Conservation (phyloP, 1,139 yeast genomes). For the Pichia sp. region DNA sequence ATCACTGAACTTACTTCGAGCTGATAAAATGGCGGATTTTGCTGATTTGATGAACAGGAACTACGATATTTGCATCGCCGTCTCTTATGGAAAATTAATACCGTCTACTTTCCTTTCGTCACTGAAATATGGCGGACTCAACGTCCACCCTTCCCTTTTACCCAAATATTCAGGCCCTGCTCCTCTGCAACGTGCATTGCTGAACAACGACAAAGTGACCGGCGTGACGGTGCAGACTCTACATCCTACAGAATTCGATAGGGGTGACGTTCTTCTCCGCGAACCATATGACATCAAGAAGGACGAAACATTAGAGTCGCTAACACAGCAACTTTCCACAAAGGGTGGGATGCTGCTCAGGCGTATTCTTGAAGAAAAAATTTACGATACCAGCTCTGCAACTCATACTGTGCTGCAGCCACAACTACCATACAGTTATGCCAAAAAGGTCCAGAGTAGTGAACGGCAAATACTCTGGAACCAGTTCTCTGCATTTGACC, state of each 20-base stretch:
- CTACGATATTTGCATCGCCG: slow-evolving; percentile 75
- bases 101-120: slow-evolving; percentile 52
- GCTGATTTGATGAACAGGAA: slow-evolving; percentile 27
- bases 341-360: slow-evolving; percentile 59
- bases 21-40: slow-evolving; percentile 58
- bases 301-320: slow-evolving; percentile 40
- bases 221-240: slow-evolving; percentile 90
- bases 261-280: slow-evolving; percentile 67
- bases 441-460: slow-evolving; percentile 47
- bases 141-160: slow-evolving; percentile 88
- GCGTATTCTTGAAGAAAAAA: slow-evolving; percentile 37
- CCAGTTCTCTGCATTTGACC: slow-evolving; percentile 34
- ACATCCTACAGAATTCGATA: slow-evolving; percentile 83
- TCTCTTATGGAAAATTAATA: slow-evolving; percentile 79
- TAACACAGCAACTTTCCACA: slow-evolving; percentile 48
- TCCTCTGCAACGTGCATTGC: slow-evolving; percentile 77
- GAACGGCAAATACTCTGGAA: slow-evolving; percentile 47
- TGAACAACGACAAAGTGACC: slow-evolving; percentile 57
- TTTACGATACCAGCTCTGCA: slow-evolving; percentile 30
- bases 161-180: slow-evolving; percentile 87
- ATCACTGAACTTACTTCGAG: slow-evolving; percentile 44
- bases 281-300: slow-evolving; percentile 33
- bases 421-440: slow-evolving; percentile 44
- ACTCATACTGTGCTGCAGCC: slow-evolving; percentile 24
- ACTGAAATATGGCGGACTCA: slow-evolving; percentile 64